phyloP scores from a whole-genome alignment of 257 asterid species.

The Jacaranda mimosifolia region DNA sequence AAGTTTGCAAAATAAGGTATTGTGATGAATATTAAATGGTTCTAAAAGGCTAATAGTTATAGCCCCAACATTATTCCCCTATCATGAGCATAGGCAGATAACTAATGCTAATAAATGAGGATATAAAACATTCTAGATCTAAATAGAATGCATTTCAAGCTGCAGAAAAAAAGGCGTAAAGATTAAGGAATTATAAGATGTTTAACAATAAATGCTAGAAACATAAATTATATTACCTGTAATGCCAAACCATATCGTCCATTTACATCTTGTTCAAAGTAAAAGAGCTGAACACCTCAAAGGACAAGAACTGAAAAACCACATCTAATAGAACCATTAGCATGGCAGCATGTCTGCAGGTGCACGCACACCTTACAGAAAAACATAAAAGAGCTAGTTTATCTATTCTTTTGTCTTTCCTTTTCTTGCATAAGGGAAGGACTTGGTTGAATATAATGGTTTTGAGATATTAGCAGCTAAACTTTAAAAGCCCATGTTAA shows the following conservation, averaged over 20 bases:
- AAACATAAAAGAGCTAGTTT: conserved; percentile 3
- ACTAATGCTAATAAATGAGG: background rate
- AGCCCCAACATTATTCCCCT: background rate
- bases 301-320: conserved; percentile 57
- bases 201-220: conserved; percentile 14
- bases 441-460: background rate
- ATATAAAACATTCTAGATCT: background rate
- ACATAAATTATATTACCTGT: conserved; percentile 66
- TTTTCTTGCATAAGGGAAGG: background rate
- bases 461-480: background rate
- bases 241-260: conserved; percentile 97
- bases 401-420: background rate
- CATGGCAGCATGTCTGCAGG: conserved; percentile 21
- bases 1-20: conserved; percentile 29
- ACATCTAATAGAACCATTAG: conserved; percentile 40
- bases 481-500: conserved; percentile 14
- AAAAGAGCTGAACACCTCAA: too few species aligned
- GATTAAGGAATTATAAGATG: conserved; percentile 1
- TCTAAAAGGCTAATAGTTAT: background rate
- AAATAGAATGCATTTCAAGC: background rate
- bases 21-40: too few species aligned
- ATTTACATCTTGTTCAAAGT: conserved; percentile 89
- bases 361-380: conserved; percentile 7
- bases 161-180: background rate
- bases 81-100: background rate